Conservation (phyloP, 805 yeast species). For the Candida tibetensis region DNA sequence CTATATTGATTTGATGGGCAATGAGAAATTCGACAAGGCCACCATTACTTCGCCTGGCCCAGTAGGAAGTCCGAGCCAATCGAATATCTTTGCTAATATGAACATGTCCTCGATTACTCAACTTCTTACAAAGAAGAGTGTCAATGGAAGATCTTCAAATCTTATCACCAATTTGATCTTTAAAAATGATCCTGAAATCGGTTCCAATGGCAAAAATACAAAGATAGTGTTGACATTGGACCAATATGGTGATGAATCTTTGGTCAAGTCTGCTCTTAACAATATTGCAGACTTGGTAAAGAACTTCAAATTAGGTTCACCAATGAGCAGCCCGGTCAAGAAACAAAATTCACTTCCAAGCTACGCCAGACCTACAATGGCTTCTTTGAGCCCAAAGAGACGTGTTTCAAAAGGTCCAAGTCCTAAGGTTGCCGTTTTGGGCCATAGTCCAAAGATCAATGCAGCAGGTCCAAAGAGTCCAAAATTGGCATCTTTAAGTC, state of each 20-base stretch:
- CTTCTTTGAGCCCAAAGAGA: conserved; percentile 19
- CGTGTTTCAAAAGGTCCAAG: not conserved
- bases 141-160: conserved; percentile 23
- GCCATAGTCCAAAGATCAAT: not conserved
- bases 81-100: conserved; percentile 25
- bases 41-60: not conserved
- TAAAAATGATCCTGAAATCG: conserved; percentile 9
- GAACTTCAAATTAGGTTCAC: conserved; percentile 13
- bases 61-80: conserved; percentile 4
- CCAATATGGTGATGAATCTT: conserved; percentile 20
- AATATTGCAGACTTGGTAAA: conserved; percentile 24
- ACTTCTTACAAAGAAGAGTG: conserved; percentile 14
- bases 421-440: not conserved
- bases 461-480: not conserved
- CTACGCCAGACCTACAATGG: conserved; percentile 32
- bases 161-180: conserved; percentile 27
- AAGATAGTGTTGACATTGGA: conserved; percentile 28
- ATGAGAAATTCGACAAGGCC: conserved; percentile 22
- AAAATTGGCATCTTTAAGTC: not conserved
- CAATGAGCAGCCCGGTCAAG: conserved; percentile 1
- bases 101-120: conserved; percentile 29
- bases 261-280: conserved; percentile 25
- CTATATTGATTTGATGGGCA: conserved; percentile 29
- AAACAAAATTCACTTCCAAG: conserved; percentile 4
- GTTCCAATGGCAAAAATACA: conserved; percentile 8